Evolutionary conservation across 2,329 filamentous ascomycete genomes (phyloP).

Genomic region (Alternaria consortialis): DNA sequence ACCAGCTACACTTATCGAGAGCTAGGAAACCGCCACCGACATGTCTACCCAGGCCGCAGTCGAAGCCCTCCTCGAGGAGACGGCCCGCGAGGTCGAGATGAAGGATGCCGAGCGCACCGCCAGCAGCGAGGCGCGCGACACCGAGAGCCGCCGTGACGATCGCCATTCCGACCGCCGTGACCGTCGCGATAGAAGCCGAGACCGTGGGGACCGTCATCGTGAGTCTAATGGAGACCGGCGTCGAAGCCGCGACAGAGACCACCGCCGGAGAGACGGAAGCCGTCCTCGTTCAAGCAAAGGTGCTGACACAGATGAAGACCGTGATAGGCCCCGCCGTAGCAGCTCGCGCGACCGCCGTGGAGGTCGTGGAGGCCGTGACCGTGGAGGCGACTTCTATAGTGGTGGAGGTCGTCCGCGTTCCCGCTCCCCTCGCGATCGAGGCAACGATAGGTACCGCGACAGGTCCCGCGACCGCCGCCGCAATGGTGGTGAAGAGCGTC

Average conservation of each 20-base stretch:
- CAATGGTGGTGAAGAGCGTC: constrained; percentile 58
- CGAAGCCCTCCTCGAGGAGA: constrained; percentile 84
- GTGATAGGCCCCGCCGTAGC: constrained; percentile 44
- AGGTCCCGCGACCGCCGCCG: constrained; percentile 57
- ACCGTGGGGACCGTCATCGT: constrained; percentile 40
- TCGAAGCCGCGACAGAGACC: constrained; percentile 45
- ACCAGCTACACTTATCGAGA: constrained; percentile 36
- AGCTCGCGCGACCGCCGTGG: constrained; percentile 42
- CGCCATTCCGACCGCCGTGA: constrained; percentile 33
- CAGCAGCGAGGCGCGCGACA: constrained; percentile 42
- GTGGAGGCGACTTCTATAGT: constrained; percentile 53
- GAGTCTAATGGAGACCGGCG: constrained; percentile 44
- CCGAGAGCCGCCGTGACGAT: constrained; percentile 38
- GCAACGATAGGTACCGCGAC: constrained; percentile 57
- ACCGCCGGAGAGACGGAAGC: constrained; percentile 43
- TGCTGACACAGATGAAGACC: constrained; percentile 50
- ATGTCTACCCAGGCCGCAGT: constrained; percentile 71
- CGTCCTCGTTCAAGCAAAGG: constrained; percentile 44
- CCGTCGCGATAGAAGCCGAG: constrained; percentile 42
- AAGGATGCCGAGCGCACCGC: constrained; percentile 25
- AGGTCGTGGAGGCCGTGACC: constrained; percentile 34
- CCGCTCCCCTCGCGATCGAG: constrained; percentile 52
- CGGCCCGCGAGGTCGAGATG: constrained; percentile 34
- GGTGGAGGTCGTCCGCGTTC: constrained; percentile 49
- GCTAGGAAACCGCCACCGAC: constrained; percentile 27